Conservation (phyloP, 2,329 filamentous ascomycete genomes). For the Fusarium sp. region DNA sequence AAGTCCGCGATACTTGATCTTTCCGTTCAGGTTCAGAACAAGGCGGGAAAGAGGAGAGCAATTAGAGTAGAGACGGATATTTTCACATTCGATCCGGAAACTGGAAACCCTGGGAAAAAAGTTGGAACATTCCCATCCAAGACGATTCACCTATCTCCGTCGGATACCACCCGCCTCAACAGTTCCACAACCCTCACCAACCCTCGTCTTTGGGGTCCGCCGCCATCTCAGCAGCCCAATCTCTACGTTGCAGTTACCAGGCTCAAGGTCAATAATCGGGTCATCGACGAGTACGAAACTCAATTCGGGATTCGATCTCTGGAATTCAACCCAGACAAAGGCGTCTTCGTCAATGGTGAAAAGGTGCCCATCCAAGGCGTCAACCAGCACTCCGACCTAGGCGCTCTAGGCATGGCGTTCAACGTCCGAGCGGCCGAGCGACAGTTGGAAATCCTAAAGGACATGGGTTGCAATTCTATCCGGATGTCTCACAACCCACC, state of each 20-base stretch:
- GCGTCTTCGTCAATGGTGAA: slow-evolving; percentile 61
- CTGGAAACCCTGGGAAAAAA: slow-evolving; percentile 42
- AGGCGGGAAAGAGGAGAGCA: slow-evolving; percentile 42
- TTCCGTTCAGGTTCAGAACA: slow-evolving; percentile 60
- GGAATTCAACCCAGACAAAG: slow-evolving; percentile 53
- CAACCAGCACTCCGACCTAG: slow-evolving; percentile 64
- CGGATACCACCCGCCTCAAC: slow-evolving; percentile 49
- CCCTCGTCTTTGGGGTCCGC: slow-evolving; percentile 62
- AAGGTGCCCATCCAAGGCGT: slow-evolving; percentile 58
- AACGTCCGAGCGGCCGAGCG: slow-evolving; percentile 61
- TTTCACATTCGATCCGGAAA: slow-evolving; percentile 50
- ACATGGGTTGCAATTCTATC: slow-evolving; percentile 63
- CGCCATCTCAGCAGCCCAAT: slow-evolving; percentile 58
- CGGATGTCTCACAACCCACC: slow-evolving; percentile 67
- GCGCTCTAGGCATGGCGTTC: slow-evolving; percentile 63
- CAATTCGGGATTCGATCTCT: slow-evolving; percentile 62
- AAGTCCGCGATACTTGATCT: slow-evolving; percentile 59
- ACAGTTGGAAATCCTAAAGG: slow-evolving; percentile 61
- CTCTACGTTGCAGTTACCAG: slow-evolving; percentile 60
- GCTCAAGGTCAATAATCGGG: slow-evolving; percentile 40
- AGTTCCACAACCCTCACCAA: slow-evolving; percentile 45
- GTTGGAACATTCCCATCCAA: slow-evolving; percentile 50
- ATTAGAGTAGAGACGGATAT: slow-evolving; percentile 57
- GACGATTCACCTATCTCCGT: slow-evolving; percentile 19
- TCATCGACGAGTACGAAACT: slow-evolving; percentile 61